phyloP scores from a whole-genome alignment of 345 rosid genomes.

The Arabidopsis arenosa region DNA sequence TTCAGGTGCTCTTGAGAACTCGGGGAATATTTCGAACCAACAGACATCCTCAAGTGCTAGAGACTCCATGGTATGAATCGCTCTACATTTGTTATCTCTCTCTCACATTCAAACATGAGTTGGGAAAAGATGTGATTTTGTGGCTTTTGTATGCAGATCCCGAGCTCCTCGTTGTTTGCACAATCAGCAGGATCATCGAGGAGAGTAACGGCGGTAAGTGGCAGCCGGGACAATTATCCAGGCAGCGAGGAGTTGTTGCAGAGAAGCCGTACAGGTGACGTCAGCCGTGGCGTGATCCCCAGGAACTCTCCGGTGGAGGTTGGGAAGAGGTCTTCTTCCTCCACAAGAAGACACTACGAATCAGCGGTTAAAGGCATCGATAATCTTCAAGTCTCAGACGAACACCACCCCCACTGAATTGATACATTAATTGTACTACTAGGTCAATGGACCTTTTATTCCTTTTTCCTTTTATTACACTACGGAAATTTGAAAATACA shows the following conservation, averaged over 20 bases:
- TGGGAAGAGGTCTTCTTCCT: conserved; percentile 56
- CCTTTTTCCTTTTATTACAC: neutral
- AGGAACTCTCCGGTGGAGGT: conserved; percentile 58
- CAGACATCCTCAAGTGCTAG: conserved; percentile 55
- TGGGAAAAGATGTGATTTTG: neutral
- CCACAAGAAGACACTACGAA: conserved; percentile 68
- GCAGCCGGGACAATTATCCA: conserved; percentile 20
- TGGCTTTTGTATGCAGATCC: conserved; percentile 48
- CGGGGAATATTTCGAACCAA: conserved; percentile 73
- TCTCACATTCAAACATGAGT: neutral
- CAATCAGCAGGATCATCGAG: conserved; percentile 73
- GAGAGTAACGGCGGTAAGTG: conserved; percentile 53
- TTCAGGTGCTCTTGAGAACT: conserved; percentile 64
- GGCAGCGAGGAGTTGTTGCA: conserved; percentile 57
- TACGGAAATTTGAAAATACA: conserved; percentile 13
- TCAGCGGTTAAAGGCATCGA: conserved; percentile 69
- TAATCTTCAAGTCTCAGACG: conserved; percentile 55
- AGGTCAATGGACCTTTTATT: neutral
- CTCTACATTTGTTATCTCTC: neutral
- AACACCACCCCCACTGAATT: conserved; percentile 34
- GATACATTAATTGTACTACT: conserved; percentile 10
- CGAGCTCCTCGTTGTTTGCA: conserved; percentile 62
- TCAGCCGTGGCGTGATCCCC: conserved; percentile 18
- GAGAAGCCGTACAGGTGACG: conserved; percentile 50
- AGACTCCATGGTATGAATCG: conserved; percentile 55